Conservation (phyloP, 1,284 basidiomycete genomes). For the Ustilago cynodontis region DNA sequence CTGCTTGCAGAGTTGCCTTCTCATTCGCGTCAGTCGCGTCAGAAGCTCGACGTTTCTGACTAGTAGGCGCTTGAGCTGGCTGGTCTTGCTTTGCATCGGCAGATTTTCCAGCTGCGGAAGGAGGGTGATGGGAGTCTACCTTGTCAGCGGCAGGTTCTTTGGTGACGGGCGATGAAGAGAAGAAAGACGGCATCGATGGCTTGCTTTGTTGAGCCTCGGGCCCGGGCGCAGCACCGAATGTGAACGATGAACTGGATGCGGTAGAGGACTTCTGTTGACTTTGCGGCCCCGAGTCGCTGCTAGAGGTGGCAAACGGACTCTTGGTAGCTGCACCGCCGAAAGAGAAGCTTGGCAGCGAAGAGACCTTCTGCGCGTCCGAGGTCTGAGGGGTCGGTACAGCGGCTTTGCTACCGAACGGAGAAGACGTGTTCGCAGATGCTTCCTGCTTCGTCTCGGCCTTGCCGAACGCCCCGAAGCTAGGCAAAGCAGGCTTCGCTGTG, state of each 20-base stretch:
- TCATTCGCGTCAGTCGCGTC: conserved; percentile 20
- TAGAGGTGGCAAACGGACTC: neutral
- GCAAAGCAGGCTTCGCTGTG: neutral
- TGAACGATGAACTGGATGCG: conserved; percentile 15
- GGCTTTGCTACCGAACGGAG: conserved; percentile 17
- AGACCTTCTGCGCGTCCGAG: conserved; percentile 1
- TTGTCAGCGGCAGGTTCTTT: conserved; percentile 6
- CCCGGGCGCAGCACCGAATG: conserved; percentile 18
- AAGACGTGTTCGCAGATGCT: neutral
- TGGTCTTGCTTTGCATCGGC: neutral
- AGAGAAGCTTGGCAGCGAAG: conserved; percentile 30
- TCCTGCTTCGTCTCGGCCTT: conserved; percentile 7
- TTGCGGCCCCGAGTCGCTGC: neutral
- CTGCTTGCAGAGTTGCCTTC: conserved; percentile 21
- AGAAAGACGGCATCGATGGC: conserved; percentile 31
- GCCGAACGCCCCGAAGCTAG: conserved; percentile 20
- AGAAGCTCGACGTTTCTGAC: conserved; percentile 22
- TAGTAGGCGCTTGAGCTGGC: neutral
- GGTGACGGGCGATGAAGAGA: conserved; percentile 12
- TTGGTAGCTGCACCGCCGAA: conserved; percentile 24
- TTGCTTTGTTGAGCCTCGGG: conserved; percentile 1
- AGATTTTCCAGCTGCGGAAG: neutral
- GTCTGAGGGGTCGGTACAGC: neutral
- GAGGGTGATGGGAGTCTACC: neutral
- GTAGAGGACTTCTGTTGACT: neutral